Percentiles rank a stretch among this genome's conserved stretches.
phyloP scores from a whole-genome alignment of 2,329 filamentous ascomycete species.

The Beauveria asiatica region DNA sequence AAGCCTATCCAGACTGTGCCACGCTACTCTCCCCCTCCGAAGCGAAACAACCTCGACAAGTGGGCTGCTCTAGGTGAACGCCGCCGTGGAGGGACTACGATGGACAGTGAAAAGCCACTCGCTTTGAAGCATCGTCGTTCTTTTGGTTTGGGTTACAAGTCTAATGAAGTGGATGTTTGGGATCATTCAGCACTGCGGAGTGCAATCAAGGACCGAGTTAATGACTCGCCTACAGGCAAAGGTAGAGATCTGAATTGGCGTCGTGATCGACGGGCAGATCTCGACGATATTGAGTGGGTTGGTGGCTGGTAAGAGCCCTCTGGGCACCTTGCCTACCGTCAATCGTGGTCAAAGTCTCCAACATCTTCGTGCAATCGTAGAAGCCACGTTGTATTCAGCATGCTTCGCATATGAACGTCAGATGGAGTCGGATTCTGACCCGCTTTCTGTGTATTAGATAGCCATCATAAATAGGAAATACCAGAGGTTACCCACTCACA shows the following conservation, averaged over 20 bases:
- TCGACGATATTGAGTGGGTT: slow-evolving; percentile 87
- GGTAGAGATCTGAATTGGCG: slow-evolving; percentile 55
- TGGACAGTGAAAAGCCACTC: slow-evolving; percentile 42
- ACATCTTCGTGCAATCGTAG: slow-evolving; percentile 14
- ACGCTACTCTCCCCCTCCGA: slow-evolving; percentile 58
- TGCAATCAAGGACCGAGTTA: slow-evolving; percentile 36
- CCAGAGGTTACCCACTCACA: slow-evolving; percentile 59
- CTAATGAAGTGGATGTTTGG: slow-evolving; percentile 39
- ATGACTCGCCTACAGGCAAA: slow-evolving; percentile 49
- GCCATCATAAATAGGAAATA: slow-evolving; percentile 37
- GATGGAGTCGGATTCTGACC: slow-evolving; percentile 37
- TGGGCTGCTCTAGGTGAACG: slow-evolving; percentile 85
- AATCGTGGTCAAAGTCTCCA: slow-evolving; percentile 51
- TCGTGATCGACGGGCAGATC: slow-evolving; percentile 54
- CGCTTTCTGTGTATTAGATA: slow-evolving; percentile 53
- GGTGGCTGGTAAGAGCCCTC: slow-evolving; percentile 68
- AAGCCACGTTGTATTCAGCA: slow-evolving; percentile 6
- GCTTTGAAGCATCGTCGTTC: slow-evolving; percentile 42
- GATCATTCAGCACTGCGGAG: slow-evolving; percentile 33
- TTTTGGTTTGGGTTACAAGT: slow-evolving; percentile 38
- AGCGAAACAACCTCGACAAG: slow-evolving; percentile 62
- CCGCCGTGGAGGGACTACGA: slow-evolving; percentile 56
- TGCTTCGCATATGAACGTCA: slow-evolving; percentile 1
- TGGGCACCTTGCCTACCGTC: slow-evolving; percentile 27
- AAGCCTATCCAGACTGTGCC: slow-evolving; percentile 29